Evolutionary conservation across 2,329 filamentous ascomycete genomes (phyloP).

Genomic region (Dactylonectria macrodidyma): DNA sequence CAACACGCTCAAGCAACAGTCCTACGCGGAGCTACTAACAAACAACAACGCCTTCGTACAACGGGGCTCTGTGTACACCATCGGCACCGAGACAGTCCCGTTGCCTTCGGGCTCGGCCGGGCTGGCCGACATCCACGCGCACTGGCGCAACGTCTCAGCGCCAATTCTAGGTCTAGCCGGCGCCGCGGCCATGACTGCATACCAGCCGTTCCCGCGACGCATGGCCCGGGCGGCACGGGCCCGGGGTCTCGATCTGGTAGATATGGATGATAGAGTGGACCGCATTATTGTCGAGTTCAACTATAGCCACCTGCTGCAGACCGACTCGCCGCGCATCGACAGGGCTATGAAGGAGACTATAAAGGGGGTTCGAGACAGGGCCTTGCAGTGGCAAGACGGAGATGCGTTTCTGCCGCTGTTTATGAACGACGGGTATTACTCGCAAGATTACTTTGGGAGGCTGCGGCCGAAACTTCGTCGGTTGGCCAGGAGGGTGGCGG

Average conservation of each 20-base stretch:
- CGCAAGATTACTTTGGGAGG: constrained; percentile 60
- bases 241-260: constrained; percentile 57
- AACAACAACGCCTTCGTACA: constrained; percentile 45
- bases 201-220: constrained; percentile 57
- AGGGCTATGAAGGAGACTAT: constrained; percentile 35
- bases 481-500: constrained; percentile 53
- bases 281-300: constrained; percentile 61
- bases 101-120: constrained; percentile 48
- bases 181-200: constrained; percentile 52
- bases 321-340: constrained; percentile 46
- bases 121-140: constrained; percentile 46
- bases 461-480: constrained; percentile 53
- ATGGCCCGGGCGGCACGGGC: constrained; percentile 51
- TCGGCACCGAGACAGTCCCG: constrained; percentile 56
- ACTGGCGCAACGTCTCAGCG: constrained; percentile 47
- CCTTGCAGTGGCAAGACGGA: constrained; percentile 44
- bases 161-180: constrained; percentile 19
- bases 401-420: constrained; percentile 58
- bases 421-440: constrained; percentile 60
- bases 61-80: constrained; percentile 47
- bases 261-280: constrained; percentile 56
- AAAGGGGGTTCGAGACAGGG: constrained; percentile 10
- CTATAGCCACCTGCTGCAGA: constrained; percentile 54
- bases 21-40: constrained; percentile 60
- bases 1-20: constrained; percentile 64